These are phyloP conservation scores for Eutrema yunnanense DNA, from an alignment of 345 rosid genomes.

Conservation along the genomic window DNA sequence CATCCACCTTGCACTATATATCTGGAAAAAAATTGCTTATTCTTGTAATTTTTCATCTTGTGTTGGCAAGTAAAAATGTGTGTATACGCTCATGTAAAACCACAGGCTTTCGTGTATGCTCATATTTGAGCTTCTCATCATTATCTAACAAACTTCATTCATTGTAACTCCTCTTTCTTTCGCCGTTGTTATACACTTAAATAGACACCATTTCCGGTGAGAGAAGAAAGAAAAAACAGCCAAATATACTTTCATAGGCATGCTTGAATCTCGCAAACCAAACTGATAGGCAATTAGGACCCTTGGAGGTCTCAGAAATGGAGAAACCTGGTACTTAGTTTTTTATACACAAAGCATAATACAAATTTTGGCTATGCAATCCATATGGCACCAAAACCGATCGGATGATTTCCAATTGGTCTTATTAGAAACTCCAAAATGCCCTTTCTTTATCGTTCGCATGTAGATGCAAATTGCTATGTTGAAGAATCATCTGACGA, in stretches of 20 bases:
- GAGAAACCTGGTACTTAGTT: neutral
- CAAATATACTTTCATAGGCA: constrained; percentile 41
- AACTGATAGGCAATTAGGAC: constrained; percentile 37
- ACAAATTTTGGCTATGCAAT: neutral
- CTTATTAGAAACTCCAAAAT: constrained; percentile 23
- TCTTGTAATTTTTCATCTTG: neutral
- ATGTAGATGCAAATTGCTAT: too few relatives aligned
- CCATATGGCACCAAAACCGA: neutral
- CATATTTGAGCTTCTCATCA: neutral
- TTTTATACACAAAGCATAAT: neutral
- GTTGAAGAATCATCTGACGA: too few relatives aligned
- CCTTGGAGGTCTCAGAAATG: too few relatives aligned
- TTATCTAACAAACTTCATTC: neutral
- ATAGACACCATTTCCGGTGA: constrained; percentile 62
- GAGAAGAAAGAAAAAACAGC: too few relatives aligned
- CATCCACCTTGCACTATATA: constrained; percentile 11
- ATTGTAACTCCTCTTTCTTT: neutral
- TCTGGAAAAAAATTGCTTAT: neutral
- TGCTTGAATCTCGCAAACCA: constrained; percentile 66
- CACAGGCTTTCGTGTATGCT: neutral
- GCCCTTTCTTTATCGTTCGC: too few relatives aligned
- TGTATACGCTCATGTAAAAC: neutral
- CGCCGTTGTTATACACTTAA: constrained; percentile 37
- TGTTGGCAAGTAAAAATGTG: neutral
- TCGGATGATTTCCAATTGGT: constrained; percentile 51